Evolutionary conservation across 306 rosid genomes (phyloP), one percentile per base, ranked within the genome.

Genomic region (Ziziphus jujuba): DNA sequence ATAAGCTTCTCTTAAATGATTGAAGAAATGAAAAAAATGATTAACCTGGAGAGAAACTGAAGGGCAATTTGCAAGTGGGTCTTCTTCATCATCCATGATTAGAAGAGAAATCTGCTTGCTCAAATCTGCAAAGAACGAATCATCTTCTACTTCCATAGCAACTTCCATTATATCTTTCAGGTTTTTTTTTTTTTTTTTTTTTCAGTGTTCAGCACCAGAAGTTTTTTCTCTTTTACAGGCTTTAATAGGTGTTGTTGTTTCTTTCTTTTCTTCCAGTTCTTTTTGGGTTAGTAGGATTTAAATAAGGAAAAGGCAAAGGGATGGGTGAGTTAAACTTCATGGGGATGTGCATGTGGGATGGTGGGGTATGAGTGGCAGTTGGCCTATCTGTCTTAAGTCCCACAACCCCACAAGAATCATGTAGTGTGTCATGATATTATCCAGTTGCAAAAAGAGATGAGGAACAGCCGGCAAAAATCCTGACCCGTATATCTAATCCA

Each of bases 21-120:
- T 13, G 36, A 59, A 22, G 64, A 55, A 72, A 71, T 70, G n/a
- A 63, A 19, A 66, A 40, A 54, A 56, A 6, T 45, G 7, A 63
- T 19, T 34, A 55, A 90, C 91, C 84, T 87, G 90, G 65, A 85
- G 77, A 76, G 95, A 71, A 48, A 80, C 62, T 47, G 75, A 50
- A 62, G 79, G 82, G 31, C 22, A 77, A 72, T 33, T 69, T 40
- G 87, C 63, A 64, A 73, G 59, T 2, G 90, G 84, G 56, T 70
- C 70, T 1, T 89, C 85, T 20, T 89, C 96, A 45, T 91, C 97
- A 38, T 91, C 96, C 97, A 89, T 83, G 66, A 91, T 89, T 5
- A 89, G 78, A 50, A 85, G 89, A 60, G 89, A 84, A 40, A 91
- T 82, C 65, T 91, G 97, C 75, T 80, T 89, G 81, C 84, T 91